phyloP scores from a whole-genome alignment of 495 filamentous ascomycete genomes.

The Aspergillus coremiiformis region DNA sequence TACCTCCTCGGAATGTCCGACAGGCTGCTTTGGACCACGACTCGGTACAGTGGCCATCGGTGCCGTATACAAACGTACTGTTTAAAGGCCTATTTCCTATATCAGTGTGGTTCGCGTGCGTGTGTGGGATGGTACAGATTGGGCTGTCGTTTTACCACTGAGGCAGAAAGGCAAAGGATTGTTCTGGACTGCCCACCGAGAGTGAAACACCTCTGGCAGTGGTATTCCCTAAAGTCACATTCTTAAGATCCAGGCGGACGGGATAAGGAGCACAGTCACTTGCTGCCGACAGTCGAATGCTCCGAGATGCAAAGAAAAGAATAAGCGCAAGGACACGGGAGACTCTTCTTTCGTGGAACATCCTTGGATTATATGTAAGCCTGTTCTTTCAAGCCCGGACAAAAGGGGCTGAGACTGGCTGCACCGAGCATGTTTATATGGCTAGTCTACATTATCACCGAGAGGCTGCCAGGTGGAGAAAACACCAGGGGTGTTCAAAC shows the following conservation, averaged over 20 bases:
- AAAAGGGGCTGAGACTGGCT: too few species aligned
- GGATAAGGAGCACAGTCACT: background rate
- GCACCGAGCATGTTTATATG: too few species aligned
- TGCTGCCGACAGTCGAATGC: background rate
- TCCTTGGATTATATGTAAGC: too few species aligned
- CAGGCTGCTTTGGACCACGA: background rate
- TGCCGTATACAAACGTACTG: constrained; percentile 2
- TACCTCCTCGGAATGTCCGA: background rate
- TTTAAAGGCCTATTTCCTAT: constrained; percentile 1
- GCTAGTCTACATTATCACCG: too few species aligned
- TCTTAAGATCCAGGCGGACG: background rate
- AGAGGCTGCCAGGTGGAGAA: too few species aligned
- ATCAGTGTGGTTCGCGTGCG: background rate
- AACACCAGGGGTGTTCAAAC: too few species aligned
- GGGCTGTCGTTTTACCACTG: background rate
- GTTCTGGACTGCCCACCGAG: background rate
- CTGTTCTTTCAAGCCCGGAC: too few species aligned
- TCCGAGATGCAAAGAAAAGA: background rate
- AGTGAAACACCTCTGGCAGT: constrained; percentile 1
- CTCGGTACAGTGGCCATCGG: background rate
- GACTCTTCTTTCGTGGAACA: too few species aligned
- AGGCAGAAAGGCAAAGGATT: constrained; percentile 1
- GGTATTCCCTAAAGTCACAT: background rate
- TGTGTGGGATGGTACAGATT: background rate
- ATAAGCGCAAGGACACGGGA: background rate